phyloP scores from a whole-genome alignment of 768 basidiomycete genomes.

The Hypholoma fasciculare region DNA sequence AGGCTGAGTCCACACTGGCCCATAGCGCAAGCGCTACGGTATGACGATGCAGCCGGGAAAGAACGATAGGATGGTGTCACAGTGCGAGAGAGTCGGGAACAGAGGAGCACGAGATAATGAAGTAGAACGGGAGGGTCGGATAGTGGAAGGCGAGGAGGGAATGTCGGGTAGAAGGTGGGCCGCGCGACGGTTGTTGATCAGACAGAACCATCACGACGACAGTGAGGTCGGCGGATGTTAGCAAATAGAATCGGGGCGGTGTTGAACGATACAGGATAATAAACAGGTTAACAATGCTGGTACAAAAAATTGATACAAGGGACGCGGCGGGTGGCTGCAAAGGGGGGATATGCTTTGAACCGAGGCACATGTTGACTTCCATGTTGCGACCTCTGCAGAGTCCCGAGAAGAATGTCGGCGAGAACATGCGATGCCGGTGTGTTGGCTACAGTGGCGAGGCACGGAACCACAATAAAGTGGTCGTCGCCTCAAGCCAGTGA shows the following conservation, averaged over 20 bases:
- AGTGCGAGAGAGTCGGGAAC: conserved; percentile 11
- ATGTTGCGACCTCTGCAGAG: conserved; percentile 25
- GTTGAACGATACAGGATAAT: conserved; percentile 33
- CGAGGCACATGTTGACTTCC: conserved; percentile 26
- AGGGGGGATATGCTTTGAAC: conserved; percentile 18
- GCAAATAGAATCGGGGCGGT: conserved; percentile 18
- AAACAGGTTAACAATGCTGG: conserved; percentile 44
- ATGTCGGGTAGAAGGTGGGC: neutral
- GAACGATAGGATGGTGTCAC: conserved; percentile 20
- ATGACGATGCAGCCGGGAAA: conserved; percentile 14
- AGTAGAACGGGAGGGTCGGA: conserved; percentile 1
- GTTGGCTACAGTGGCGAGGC: conserved; percentile 69
- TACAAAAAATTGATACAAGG: conserved; percentile 25
- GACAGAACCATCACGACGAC: conserved; percentile 21
- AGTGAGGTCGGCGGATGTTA: conserved; percentile 11
- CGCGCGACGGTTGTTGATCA: conserved; percentile 22
- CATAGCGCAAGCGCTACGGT: conserved; percentile 17
- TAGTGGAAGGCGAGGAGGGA: conserved; percentile 13
- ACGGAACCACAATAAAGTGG: conserved; percentile 83
- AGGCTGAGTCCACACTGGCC: conserved; percentile 17
- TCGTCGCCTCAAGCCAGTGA: conserved; percentile 67
- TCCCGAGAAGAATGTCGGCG: conserved; percentile 27
- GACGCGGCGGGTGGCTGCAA: conserved; percentile 16
- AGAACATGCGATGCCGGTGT: conserved; percentile 62
- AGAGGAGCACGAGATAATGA: conserved; percentile 9